These are phyloP conservation scores for Chloris gayana DNA, from an alignment of 176 grass and related monocot species.

Conservation along the genomic window DNA sequence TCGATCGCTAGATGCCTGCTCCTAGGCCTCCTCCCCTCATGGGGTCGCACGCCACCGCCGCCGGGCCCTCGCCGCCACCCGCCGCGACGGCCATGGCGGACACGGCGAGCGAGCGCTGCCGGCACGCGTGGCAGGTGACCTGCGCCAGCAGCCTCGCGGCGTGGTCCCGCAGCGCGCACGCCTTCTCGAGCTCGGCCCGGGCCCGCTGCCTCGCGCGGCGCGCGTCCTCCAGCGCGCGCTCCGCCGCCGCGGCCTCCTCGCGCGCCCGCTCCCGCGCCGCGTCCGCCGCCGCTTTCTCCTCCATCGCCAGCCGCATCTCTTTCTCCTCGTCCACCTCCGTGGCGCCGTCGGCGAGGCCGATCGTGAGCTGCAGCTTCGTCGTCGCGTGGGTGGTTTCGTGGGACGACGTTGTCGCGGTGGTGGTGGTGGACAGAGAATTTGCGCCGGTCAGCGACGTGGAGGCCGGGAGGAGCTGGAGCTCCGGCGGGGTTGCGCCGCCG, in stretches of 20 bases:
- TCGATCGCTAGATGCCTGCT: constrained; percentile 28
- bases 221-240: constrained; percentile 67
- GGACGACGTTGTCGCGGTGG: neutral
- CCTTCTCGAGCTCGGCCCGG: constrained; percentile 68
- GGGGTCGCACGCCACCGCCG: constrained; percentile 41
- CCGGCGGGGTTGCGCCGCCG: constrained; percentile 20
- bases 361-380: constrained; percentile 71
- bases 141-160: constrained; percentile 62
- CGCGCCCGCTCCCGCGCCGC: constrained; percentile 57
- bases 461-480: constrained; percentile 79
- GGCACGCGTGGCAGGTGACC: constrained; percentile 86
- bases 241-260: constrained; percentile 62
- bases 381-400: constrained; percentile 40
- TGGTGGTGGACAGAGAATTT: neutral
- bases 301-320: constrained; percentile 37
- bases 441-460: neutral
- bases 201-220: constrained; percentile 75
- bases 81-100: constrained; percentile 21
- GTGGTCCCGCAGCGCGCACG: constrained; percentile 62
- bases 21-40: too few relatives aligned
- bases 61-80: constrained; percentile 13
- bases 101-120: constrained; percentile 52
- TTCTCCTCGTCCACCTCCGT: neutral
- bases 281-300: constrained; percentile 59
- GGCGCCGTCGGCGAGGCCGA: constrained; percentile 28